Percentiles rank a stretch among this genome's conserved stretches.
Evolutionary conservation across 2,329 filamentous ascomycete genomes (phyloP).

Genomic region (Triangularia setosa): DNA sequence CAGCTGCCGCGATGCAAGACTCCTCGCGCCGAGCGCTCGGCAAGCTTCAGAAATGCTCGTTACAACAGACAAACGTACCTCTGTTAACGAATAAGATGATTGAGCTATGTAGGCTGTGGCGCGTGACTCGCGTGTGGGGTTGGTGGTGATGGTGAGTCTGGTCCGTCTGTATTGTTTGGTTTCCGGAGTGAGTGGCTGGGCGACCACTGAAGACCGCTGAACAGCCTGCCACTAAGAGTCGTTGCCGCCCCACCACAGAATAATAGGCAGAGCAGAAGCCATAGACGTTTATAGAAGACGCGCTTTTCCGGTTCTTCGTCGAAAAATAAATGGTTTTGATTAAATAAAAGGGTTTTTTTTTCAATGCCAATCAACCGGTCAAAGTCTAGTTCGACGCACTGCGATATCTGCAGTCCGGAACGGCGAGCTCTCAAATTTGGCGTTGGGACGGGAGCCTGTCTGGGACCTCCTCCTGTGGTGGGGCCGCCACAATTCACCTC

Average conservation of each 20-base stretch:
- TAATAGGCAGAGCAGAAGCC: neutral
- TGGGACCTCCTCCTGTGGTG: neutral
- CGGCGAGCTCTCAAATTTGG: neutral
- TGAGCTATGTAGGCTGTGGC: neutral
- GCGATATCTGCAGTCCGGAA: neutral
- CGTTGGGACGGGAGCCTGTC: too few species aligned
- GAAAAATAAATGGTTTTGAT: neutral
- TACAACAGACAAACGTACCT: neutral
- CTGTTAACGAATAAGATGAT: neutral
- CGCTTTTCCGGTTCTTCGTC: neutral
- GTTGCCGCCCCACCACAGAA: neutral
- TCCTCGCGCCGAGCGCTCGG: neutral
- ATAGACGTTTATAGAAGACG: neutral
- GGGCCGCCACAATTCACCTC: neutral
- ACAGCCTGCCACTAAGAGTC: neutral
- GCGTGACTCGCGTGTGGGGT: neutral
- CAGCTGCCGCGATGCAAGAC: neutral
- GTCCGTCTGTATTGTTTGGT: conserved; percentile 1
- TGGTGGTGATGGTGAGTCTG: neutral
- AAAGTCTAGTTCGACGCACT: neutral
- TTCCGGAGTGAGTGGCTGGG: conserved; percentile 2
- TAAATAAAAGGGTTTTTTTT: neutral
- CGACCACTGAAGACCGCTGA: neutral
- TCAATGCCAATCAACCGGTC: neutral
- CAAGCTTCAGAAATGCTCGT: neutral